These are phyloP conservation scores for Elsinoe necatrix DNA, from an alignment of 2,329 filamentous ascomycete genomes.

Conservation along the genomic window DNA sequence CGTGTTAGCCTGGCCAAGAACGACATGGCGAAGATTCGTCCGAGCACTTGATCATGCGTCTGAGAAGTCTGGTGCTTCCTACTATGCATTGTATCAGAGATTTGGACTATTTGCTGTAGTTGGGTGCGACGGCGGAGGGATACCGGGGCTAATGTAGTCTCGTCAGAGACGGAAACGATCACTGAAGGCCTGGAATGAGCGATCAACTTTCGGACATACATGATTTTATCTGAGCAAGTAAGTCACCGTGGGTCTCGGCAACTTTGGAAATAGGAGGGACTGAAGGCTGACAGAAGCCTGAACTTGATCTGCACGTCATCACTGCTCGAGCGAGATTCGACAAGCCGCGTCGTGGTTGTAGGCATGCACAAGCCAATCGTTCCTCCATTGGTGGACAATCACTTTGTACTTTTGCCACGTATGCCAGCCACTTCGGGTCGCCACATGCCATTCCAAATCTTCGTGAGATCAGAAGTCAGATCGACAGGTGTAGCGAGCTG, in stretches of 20 bases:
- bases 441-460: conserved; percentile 6
- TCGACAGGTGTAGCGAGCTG: not conserved
- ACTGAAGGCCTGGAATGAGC: too few relatives aligned
- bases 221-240: too few relatives aligned
- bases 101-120: not conserved
- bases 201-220: too few relatives aligned
- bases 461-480: not conserved
- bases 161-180: not conserved
- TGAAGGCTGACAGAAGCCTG: not conserved
- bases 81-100: too few relatives aligned
- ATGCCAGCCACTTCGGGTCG: not conserved
- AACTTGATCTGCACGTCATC: not conserved
- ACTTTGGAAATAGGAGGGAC: too few relatives aligned
- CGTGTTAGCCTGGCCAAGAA: too few relatives aligned
- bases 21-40: too few relatives aligned
- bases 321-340: not conserved
- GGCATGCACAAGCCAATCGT: not conserved
- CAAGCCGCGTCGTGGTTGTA: not conserved
- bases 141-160: not conserved
- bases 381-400: not conserved
- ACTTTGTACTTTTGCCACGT: not conserved
- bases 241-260: too few relatives aligned
- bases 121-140: not conserved
- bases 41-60: not conserved
- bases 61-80: too few relatives aligned